Evolutionary conservation across 2,329 filamentous ascomycete species (phyloP).

Genomic region (Trichoderma arundinaceum): DNA sequence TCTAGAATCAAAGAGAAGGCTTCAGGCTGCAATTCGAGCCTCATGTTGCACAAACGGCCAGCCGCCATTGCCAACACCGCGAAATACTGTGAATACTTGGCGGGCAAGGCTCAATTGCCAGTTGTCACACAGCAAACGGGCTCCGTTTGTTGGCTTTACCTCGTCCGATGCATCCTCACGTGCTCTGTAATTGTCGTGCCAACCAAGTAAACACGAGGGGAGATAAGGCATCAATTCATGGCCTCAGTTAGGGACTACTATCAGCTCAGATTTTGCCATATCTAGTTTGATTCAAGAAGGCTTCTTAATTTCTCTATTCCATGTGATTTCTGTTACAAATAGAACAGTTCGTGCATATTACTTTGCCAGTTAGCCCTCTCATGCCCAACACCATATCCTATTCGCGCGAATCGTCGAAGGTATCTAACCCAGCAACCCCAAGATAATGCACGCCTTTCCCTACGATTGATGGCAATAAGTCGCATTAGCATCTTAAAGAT

Average conservation of each 20-base stretch:
- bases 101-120: background rate
- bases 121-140: slow-evolving; percentile 2
- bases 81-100: background rate
- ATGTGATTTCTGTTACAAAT: no score
- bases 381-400: background rate
- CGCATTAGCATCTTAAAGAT: background rate
- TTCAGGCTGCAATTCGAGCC: slow-evolving; percentile 22
- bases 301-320: no score
- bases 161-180: slow-evolving; percentile 17
- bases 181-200: slow-evolving; percentile 11
- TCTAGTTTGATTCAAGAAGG: no score
- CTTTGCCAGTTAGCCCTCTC: background rate
- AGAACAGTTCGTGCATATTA: background rate
- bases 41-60: slow-evolving; percentile 14
- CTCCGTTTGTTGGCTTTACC: slow-evolving; percentile 4
- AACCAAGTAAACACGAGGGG: slow-evolving; percentile 23
- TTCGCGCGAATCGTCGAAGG: background rate
- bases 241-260: background rate
- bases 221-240: slow-evolving; percentile 19
- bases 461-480: background rate
- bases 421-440: background rate
- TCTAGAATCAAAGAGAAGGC: slow-evolving; percentile 32
- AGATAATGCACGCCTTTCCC: background rate
- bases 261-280: no score
- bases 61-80: background rate